A percentile compares a stretch with the other conserved stretches of the same genome.
These are phyloP conservation scores for Brassica carinata DNA, from an alignment of 345 rosid species.

Conservation along the genomic window DNA sequence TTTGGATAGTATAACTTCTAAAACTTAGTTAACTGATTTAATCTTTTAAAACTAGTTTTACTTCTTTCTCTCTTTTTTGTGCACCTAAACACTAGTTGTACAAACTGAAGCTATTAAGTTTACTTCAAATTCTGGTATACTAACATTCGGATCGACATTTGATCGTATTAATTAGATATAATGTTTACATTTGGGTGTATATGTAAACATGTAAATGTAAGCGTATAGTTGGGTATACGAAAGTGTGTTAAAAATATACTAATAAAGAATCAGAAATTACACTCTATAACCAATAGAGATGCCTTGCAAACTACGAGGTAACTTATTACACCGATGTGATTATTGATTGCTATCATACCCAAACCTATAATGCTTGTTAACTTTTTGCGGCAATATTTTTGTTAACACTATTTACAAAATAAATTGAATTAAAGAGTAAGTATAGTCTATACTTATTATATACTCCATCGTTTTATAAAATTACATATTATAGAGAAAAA, in stretches of 20 bases:
- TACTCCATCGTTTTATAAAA: too few relatives aligned
- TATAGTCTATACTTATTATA: too few relatives aligned
- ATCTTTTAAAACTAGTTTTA: background rate
- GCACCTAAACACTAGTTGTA: background rate
- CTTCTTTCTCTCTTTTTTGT: too few relatives aligned
- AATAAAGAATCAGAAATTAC: background rate
- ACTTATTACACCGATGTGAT: constrained; percentile 20
- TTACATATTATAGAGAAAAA: too few relatives aligned
- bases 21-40: background rate
- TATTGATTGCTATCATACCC: background rate
- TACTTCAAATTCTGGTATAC: background rate
- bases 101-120: background rate
- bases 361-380: background rate
- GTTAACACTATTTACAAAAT: background rate
- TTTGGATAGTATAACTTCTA: background rate
- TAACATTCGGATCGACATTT: background rate
- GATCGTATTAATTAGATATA: background rate
- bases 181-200: background rate
- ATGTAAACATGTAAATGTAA: constrained; percentile 5
- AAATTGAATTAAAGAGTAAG: background rate
- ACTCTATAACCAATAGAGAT: constrained; percentile 5
- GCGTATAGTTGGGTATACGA: constrained; percentile 5
- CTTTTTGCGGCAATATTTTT: background rate
- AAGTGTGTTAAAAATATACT: constrained; percentile 6
- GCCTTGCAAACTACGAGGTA: constrained; percentile 32